Conservation (phyloP, 192 early-diverging fungal genomes). For the Kappamyces sp. region DNA sequence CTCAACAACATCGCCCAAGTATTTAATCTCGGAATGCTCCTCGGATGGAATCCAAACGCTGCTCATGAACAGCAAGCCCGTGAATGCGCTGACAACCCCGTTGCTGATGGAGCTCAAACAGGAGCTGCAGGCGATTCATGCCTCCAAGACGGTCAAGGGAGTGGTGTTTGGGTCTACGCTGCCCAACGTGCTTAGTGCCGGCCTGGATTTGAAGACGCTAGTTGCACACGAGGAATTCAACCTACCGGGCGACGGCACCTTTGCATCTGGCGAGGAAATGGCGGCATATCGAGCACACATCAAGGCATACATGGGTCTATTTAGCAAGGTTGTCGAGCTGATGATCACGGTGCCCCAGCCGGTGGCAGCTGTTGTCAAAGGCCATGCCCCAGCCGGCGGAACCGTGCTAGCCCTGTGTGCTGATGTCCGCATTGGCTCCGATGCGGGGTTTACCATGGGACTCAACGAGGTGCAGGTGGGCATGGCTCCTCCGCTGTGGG, state of each 20-base stretch:
- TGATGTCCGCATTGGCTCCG: slow-evolving; percentile 24
- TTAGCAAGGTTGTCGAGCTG: slow-evolving; percentile 18
- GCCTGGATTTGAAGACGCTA: slow-evolving; percentile 6
- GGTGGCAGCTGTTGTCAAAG: slow-evolving; percentile 24
- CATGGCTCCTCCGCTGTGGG: slow-evolving; percentile 15
- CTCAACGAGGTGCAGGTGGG: slow-evolving; percentile 22
- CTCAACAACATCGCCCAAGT: too few relatives aligned
- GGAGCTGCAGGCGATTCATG: not conserved
- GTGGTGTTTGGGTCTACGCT: not conserved
- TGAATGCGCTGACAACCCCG: not conserved
- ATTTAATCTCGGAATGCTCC: too few relatives aligned
- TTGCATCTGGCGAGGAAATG: not conserved
- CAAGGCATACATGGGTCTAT: slow-evolving; percentile 17
- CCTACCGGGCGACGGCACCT: not conserved
- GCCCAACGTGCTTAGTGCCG: slow-evolving; percentile 9
- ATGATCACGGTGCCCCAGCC: slow-evolving; percentile 20
- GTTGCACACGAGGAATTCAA: not conserved
- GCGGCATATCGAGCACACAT: not conserved
- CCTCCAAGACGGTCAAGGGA: not conserved
- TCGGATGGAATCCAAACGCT: not conserved
- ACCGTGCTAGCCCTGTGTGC: slow-evolving; percentile 29
- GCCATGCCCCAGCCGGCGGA: slow-evolving; percentile 32
- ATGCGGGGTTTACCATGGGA: slow-evolving; percentile 20
- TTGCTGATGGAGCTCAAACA: slow-evolving; percentile 2
- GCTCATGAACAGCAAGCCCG: slow-evolving; percentile 3